Base-by-base conservation (phyloP, 2,329 filamentous ascomycete genomes). In the Chrysoporthe austroafricana region DNA sequence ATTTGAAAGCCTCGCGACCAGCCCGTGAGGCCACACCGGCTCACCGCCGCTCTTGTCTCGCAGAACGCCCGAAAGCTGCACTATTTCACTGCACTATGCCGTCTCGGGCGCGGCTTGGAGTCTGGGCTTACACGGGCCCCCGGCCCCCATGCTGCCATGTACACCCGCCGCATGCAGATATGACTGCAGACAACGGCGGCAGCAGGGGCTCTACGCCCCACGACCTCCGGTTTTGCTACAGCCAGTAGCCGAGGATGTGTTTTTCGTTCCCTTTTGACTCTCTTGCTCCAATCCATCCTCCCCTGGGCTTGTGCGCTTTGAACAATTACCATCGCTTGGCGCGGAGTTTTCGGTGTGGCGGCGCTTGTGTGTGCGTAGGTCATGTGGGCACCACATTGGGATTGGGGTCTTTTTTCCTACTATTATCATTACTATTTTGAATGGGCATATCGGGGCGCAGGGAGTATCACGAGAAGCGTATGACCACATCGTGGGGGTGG, bases 261-360 rank as follows among this genome's bases (percentile, higher is more conserved):
- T 16, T 54, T 54, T 18, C 48, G 11, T 54, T 39, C 14, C 42
- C 36, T 21, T 26, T 26, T 32, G 34, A 14, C 54, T 57, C 36
- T 36, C 13, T 16, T 34, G 36, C 13, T 14, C n/a, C 32, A 62
- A 39, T 59, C 16, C 14, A 26, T 26, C n/a, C 58, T 34, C 46
- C 50, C 21, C 32, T 32, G 43, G 57, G 34, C 59, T 57, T 66
- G 56, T 60, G 63, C 61, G 50, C 62, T 69, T 54, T 62, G 58
- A 13, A 57, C 52, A 43, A 66, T 66, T 44, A 69, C 63, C 64
- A 63, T 66, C 67, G 67, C 67, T 69, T 66, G 57, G 63, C 54
- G 63, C 54, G 59, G 67, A 63, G 63, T 42, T 54, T 11, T 26
- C 5, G 9, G 56, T 18, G 13, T 60, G 57, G 14, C 32, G 32